Evolutionary conservation across 768 basidiomycete species (phyloP).

Genomic region (Auricularia heimuer): DNA sequence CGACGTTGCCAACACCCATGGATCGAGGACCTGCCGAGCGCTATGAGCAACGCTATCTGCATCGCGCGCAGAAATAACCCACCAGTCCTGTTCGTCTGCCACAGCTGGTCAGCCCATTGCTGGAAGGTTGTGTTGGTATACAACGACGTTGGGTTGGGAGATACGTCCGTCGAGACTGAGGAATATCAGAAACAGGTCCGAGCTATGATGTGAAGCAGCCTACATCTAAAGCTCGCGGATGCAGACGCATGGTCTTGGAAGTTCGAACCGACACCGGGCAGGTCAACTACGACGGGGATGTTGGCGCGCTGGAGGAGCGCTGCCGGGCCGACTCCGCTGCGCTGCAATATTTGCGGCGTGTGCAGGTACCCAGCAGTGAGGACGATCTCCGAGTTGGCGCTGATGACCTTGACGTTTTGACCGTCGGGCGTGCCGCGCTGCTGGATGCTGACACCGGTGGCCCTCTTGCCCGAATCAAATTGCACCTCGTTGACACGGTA

Average conservation of each 20-base stretch:
- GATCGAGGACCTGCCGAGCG: background rate
- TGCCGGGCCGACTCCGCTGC: conserved; percentile 32
- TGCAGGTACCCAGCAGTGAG: background rate
- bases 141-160: background rate
- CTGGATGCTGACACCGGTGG: background rate
- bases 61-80: too few relatives aligned
- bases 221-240: background rate
- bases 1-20: background rate
- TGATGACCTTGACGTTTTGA: background rate
- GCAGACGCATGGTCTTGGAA: background rate
- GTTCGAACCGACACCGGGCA: conserved; percentile 15
- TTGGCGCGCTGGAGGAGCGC: conserved; percentile 9
- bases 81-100: background rate
- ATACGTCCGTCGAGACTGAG: background rate
- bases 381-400: background rate
- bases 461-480: background rate
- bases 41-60: too few relatives aligned
- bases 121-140: background rate
- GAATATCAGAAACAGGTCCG: background rate
- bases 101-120: background rate
- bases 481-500: background rate
- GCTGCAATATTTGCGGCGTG: conserved; percentile 43
- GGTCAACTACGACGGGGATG: conserved; percentile 14
- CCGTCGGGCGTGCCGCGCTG: background rate
- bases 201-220: background rate